Evolutionary conservation across 2,329 filamentous ascomycete genomes (phyloP), one percentile per base, ranked within the genome.

Genomic region (Alternaria angustiovoidea): DNA sequence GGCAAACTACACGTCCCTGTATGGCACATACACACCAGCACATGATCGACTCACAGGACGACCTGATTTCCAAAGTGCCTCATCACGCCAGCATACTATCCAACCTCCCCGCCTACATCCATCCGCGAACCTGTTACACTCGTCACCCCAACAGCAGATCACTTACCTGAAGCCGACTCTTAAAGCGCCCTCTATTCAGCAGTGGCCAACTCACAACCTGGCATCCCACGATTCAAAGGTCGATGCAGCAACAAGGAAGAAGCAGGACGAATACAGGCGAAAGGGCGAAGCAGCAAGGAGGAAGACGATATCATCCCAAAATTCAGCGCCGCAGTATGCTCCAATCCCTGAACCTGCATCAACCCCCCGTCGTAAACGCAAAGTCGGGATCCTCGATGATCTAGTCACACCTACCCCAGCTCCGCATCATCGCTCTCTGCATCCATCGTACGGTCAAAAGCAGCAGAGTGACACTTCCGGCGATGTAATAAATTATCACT

Each of bases 161-260:
- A 30, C 8, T 30, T 46, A 18, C 9, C 46, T 6, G 12, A 2
- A n/a, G 20, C 26, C 43, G 28, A 5, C 28, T 18, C 32, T 28
- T 2, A 28, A 7, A 28, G 11, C 47, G 36, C 66, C 66, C 4
- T 42, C 61, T 1, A 44, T 63, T 5, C 63, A 70, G 16, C 46
- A 68, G 49, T 68, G 66, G 66, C 65, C 63, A 2, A 66, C 65
- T 2, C 30, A 59, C 22, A 61, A 56, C 26, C 32, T 56, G 24
- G 14, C 16, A 2, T 64, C 65, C 2, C 30, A 59, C 26, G 59
- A 54, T 24, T 22, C 43, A 20, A 38, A n/a, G 16, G 11, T 53
- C 9, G 51, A 62, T 26, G 22, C 14, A n/a, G 22, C 47, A 11
- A 34, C 49, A 22, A 46, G 20, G 20, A 54, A 54, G 34, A 62